Evolutionary conservation across 75 land plant species (phyloP).

Genomic region (Gnetum montanum): DNA sequence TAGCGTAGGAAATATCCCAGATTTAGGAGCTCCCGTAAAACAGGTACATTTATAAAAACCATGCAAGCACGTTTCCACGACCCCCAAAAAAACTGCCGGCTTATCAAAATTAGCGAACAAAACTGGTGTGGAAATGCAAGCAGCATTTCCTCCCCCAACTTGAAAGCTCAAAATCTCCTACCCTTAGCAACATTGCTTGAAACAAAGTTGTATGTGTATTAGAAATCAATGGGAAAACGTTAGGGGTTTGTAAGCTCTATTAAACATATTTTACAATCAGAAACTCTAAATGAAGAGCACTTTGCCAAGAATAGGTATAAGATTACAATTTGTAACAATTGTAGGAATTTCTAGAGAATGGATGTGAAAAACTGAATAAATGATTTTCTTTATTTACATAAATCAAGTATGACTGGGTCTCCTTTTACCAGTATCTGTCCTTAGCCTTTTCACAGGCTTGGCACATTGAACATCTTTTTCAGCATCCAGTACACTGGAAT

Average conservation of each 20-base stretch:
- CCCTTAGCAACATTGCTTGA: too few species aligned
- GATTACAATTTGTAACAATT: slow-evolving; percentile 7
- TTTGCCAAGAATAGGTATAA: background rate
- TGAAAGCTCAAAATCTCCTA: too few species aligned
- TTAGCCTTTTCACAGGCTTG: slow-evolving; percentile 78
- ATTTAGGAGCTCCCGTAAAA: too few species aligned
- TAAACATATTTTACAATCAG: slow-evolving; percentile 6
- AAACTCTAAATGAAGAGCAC: slow-evolving; percentile 10
- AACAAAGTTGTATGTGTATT: too few species aligned
- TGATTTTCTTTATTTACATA: slow-evolving; percentile 9
- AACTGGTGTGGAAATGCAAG: too few species aligned
- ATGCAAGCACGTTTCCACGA: too few species aligned
- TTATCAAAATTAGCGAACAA: too few species aligned
- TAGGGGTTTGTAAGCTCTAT: slow-evolving; percentile 2
- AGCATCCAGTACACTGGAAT: slow-evolving; percentile 25
- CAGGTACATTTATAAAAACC: too few species aligned
- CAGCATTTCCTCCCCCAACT: too few species aligned
- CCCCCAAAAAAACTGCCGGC: too few species aligned
- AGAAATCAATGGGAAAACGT: slow-evolving; percentile 1
- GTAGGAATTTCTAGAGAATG: background rate
- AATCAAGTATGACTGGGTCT: slow-evolving; percentile 81
- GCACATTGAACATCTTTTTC: slow-evolving; percentile 47
- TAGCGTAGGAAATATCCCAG: too few species aligned
- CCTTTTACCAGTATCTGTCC: slow-evolving; percentile 94
- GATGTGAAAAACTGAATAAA: slow-evolving; percentile 6